Base-by-base conservation (phyloP, 2,329 filamentous ascomycete genomes). In the Aspergillus sclerotialis region DNA sequence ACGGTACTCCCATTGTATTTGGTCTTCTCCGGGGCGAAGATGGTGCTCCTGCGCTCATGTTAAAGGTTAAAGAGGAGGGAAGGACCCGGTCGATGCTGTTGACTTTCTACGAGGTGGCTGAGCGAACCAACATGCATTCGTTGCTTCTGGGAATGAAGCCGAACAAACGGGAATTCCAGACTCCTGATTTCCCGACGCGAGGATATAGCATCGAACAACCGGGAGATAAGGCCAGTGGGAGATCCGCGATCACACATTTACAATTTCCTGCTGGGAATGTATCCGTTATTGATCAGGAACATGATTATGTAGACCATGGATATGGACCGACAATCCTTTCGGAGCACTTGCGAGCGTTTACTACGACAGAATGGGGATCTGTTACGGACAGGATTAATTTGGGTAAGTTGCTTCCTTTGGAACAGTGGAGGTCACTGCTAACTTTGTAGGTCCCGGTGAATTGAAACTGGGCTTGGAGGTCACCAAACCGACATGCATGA, bases 311-410 rank as follows among this genome's bases (percentile, higher is more conserved):
- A 8, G 73, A 77, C 12, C 65, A 73, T 25, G 77, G 78, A 21
- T 67, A 71, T 21, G 69, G 78, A 1, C 73, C 76, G 2, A 86
- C 83, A 0, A 79, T 93, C 17, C 70, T 89, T 34, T 85, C 86
- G 0, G 82, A 92, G 50, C 76, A 75, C 46, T 65, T 94, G 41
- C 77, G 87, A 17, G 71, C 93, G 12, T 73, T 93, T 34, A 70
- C 85, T 19, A 80, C 87, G 37, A 85, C 83, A 44, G 76, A 82
- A 40, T 78, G 81, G 45, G 85, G 87, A 31, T 85, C 80, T 27
- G 68, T 93, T 11, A 86, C 84, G 2, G 89, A 95, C 61, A 77
- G 88, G 24, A 71, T 94, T 52, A 94, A 94, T 47, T 70, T 93
- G 35, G 69, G 72, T 69, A 63, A 56, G 63, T 39, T 37, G 16